Conservation (phyloP, 164 flowering plant species). For the Berberis vulgaris region DNA sequence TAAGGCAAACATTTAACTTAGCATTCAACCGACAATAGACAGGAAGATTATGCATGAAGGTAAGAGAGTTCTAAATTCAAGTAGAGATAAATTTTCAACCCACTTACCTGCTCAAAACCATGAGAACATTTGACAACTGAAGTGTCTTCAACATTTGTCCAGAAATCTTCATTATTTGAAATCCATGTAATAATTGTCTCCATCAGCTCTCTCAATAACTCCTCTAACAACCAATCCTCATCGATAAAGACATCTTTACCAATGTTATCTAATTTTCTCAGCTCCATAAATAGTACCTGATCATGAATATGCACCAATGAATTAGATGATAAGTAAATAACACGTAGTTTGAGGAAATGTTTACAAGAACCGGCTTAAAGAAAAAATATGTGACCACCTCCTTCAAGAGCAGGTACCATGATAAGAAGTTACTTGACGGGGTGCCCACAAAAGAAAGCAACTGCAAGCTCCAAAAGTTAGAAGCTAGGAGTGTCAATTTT, state of each 20-base stretch:
- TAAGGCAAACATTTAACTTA: too few relatives aligned
- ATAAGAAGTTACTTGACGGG: too few relatives aligned
- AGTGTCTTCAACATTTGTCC: conserved; percentile 19
- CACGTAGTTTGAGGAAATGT: not conserved
- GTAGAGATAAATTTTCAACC: not conserved
- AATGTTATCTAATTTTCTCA: conserved; percentile 39
- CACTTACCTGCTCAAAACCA: conserved; percentile 35
- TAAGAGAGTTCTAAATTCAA: not conserved
- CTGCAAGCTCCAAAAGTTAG: too few relatives aligned
- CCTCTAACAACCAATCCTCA: conserved; percentile 31
- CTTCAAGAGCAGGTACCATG: too few relatives aligned
- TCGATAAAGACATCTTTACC: conserved; percentile 32
- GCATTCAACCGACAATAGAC: not conserved
- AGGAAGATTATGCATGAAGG: not conserved
- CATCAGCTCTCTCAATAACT: conserved; percentile 36
- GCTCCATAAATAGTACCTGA: conserved; percentile 48
- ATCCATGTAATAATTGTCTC: conserved; percentile 37
- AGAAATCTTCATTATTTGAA: conserved; percentile 26
- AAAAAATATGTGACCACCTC: too few relatives aligned
- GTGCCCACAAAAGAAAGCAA: too few relatives aligned
- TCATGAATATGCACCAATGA: not conserved
- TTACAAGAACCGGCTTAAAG: not conserved
- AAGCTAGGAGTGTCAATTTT: too few relatives aligned
- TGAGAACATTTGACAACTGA: conserved; percentile 12
- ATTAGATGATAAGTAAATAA: not conserved